phyloP scores from a whole-genome alignment of 1,284 basidiomycete species.

The Veloboletus limbatus region DNA sequence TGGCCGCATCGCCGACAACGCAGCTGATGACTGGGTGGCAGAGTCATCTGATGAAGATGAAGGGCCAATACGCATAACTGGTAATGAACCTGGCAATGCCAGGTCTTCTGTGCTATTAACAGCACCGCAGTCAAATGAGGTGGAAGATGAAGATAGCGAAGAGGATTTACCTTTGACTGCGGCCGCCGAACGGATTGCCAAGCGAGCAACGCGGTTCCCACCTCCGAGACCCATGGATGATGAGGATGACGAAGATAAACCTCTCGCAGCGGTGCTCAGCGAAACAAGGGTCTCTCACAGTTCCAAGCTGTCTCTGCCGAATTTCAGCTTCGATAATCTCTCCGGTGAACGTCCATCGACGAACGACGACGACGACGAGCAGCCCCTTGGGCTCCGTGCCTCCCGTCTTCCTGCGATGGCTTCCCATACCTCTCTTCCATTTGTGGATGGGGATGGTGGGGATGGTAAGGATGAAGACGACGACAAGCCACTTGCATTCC shows the following conservation, averaged over 20 bases:
- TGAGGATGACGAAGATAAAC: conserved; percentile 63
- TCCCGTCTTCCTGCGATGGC: conserved; percentile 27
- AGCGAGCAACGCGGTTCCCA: conserved; percentile 24
- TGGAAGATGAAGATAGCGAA: conserved; percentile 55
- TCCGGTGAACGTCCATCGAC: conserved; percentile 25
- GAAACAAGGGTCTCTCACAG: conserved; percentile 48
- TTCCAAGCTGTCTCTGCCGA: conserved; percentile 45
- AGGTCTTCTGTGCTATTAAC: conserved; percentile 17
- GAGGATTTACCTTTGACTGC: conserved; percentile 73
- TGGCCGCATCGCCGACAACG: conserved; percentile 29
- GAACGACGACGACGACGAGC: conserved; percentile 49
- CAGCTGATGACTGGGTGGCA: conserved; percentile 51
- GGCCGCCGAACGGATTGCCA: conserved; percentile 41
- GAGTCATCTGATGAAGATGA: conserved; percentile 57
- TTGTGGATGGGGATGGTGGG: conserved; percentile 18
- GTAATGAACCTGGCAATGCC: conserved; percentile 49
- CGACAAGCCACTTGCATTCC: conserved; percentile 59
- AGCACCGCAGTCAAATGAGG: conserved; percentile 8
- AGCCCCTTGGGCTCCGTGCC: conserved; percentile 57
- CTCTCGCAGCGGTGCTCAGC: conserved; percentile 57
- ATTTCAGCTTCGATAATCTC: conserved; percentile 42
- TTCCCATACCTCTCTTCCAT: conserved; percentile 27
- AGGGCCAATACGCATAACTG: conserved; percentile 51
- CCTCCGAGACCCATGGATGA: conserved; percentile 17
- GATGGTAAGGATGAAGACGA: conserved; percentile 46